Percentiles rank a stretch among this genome's conserved stretches.
phyloP scores from a whole-genome alignment of 1,284 basidiomycete genomes.

The Kalmanozyma brasiliensis region DNA sequence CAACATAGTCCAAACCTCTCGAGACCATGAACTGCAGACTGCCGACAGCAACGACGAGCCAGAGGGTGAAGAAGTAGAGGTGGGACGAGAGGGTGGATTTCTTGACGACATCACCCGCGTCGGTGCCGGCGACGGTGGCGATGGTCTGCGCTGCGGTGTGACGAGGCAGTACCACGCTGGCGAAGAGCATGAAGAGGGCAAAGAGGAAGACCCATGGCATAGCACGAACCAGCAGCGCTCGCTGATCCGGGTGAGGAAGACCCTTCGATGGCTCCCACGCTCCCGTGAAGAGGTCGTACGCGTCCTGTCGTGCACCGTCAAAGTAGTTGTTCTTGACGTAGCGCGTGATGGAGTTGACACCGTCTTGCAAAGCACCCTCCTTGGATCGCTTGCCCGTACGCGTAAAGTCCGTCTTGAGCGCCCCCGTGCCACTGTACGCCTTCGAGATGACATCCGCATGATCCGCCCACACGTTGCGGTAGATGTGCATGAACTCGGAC shows the following conservation, averaged over 20 bases:
- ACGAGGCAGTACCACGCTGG: conserved; percentile 50
- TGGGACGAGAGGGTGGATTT: conserved; percentile 10
- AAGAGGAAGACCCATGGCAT: conserved; percentile 85
- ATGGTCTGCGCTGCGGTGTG: conserved; percentile 28
- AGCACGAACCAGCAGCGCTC: conserved; percentile 82
- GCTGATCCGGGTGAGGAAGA: conserved; percentile 79
- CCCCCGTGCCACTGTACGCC: conserved; percentile 94
- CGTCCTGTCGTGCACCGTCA: conserved; percentile 84
- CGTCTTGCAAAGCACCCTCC: conserved; percentile 82
- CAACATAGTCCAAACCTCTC: conserved; percentile 63
- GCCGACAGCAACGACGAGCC: conserved; percentile 44
- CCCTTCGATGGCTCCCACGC: conserved; percentile 77
- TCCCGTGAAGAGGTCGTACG: conserved; percentile 86
- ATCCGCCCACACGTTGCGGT: conserved; percentile 97
- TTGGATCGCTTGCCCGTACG: conserved; percentile 89
- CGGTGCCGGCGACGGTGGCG: conserved; percentile 8
- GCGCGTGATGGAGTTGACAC: conserved; percentile 83
- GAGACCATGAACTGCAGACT: conserved; percentile 57
- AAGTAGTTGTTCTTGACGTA: conserved; percentile 98
- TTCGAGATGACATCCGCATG: conserved; percentile 91
- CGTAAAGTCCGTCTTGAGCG: conserved; percentile 94
- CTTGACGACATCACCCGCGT: conserved; percentile 14
- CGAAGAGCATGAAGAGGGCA: conserved; percentile 78
- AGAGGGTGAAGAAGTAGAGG: conserved; percentile 48
- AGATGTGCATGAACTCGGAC: conserved; percentile 73